A percentile compares a stretch with the other conserved stretches of the same genome.
Conservation (phyloP, 495 filamentous ascomycete genomes). For the Letharia lupina region DNA sequence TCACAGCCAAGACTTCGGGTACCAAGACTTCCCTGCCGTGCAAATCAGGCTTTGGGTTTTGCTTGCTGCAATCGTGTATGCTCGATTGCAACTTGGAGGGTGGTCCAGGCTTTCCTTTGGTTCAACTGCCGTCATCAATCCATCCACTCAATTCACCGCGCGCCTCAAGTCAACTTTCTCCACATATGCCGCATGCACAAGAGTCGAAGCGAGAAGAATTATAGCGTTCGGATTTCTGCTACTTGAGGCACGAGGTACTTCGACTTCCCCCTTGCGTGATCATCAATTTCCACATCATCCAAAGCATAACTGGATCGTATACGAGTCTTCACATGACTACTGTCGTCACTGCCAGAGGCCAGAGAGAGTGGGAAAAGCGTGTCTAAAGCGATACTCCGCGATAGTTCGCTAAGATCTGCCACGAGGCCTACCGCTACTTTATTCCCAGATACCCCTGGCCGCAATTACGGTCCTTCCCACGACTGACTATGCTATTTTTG, state of each 20-base stretch:
- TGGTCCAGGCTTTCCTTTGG: neutral
- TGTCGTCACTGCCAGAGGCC: neutral
- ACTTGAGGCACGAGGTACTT: neutral
- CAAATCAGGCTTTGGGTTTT: constrained; percentile 8
- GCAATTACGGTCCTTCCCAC: constrained; percentile 14
- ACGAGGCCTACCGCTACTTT: constrained; percentile 11
- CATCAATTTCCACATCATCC: constrained; percentile 2
- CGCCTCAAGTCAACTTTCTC: neutral
- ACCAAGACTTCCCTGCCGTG: constrained; percentile 4
- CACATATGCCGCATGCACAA: constrained; percentile 1
- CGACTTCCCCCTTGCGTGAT: constrained; percentile 5
- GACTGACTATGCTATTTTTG: constrained; percentile 4
- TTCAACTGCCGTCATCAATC: neutral
- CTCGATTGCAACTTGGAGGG: neutral
- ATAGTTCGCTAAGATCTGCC: constrained; percentile 11
- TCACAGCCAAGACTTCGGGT: constrained; percentile 6
- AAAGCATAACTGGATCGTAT: neutral
- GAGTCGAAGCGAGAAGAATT: neutral
- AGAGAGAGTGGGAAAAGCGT: neutral
- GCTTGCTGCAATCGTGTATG: neutral
- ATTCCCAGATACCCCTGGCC: constrained; percentile 8
- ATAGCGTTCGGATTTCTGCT: too few species aligned
- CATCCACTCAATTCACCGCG: neutral
- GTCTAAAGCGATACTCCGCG: neutral
- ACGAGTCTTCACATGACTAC: neutral